Evolutionary conservation across 441 rosid species (phyloP).

Genomic region (Brassica balearica): DNA sequence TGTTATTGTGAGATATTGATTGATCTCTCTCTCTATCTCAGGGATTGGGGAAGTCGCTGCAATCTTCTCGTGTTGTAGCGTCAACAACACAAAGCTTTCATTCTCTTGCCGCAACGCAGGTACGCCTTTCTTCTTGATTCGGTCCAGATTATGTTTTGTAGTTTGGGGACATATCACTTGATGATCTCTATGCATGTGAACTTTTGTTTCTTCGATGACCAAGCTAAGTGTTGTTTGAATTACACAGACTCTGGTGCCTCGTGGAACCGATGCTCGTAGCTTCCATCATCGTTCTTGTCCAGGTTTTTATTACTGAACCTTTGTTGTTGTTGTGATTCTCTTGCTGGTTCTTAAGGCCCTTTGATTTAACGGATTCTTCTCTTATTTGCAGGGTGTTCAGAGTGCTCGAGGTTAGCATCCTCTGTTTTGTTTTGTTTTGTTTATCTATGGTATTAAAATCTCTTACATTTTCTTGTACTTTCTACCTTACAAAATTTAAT

Average conservation of each 20-base stretch:
- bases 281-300: slow-evolving; percentile 56
- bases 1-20: background rate
- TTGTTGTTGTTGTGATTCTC: background rate
- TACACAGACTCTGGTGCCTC: slow-evolving; percentile 42
- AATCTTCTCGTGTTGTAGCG: slow-evolving; percentile 46
- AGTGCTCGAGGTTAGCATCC: slow-evolving; percentile 44
- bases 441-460: background rate
- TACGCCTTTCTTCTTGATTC: slow-evolving; percentile 1
- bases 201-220: background rate
- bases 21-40: slow-evolving; percentile 36
- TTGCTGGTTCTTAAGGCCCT: background rate
- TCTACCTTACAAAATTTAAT: background rate
- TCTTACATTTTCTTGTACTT: background rate
- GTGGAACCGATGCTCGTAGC: slow-evolving; percentile 52
- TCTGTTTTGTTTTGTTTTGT: background rate
- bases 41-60: slow-evolving; percentile 57
- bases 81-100: slow-evolving; percentile 53
- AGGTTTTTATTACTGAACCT: slow-evolving; percentile 44
- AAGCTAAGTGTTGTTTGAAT: background rate
- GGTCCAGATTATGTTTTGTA: background rate
- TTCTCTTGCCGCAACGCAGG: slow-evolving; percentile 42
- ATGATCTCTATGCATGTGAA: no score
- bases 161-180: background rate
- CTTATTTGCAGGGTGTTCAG: slow-evolving; percentile 54
- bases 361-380: background rate